phyloP scores from a whole-genome alignment of 164 flowering plant genomes.

The Nymphaea colorata region DNA sequence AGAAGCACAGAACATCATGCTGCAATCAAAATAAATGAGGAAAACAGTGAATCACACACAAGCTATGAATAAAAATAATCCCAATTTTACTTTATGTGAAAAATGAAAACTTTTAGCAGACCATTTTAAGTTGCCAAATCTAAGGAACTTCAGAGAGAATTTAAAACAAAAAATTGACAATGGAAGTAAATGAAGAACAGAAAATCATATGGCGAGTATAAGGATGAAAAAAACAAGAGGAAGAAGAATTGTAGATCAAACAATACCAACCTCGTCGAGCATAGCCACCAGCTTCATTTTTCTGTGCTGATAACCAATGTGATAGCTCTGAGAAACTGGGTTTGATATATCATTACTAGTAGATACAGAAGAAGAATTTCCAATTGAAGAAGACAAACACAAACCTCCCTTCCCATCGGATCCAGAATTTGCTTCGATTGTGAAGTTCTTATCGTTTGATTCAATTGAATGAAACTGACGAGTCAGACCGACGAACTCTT shows the following conservation, averaged over 20 bases:
- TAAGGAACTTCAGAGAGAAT: no score
- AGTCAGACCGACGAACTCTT: constrained; percentile 31
- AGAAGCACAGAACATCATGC: no score
- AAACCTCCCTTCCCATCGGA: constrained; percentile 18
- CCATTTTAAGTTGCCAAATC: no score
- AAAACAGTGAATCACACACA: no score
- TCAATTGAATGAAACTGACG: constrained; percentile 8
- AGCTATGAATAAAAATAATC: no score
- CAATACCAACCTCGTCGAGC: constrained; percentile 68
- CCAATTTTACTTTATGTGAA: no score
- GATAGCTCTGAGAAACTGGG: constrained; percentile 21
- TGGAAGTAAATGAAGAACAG: no score
- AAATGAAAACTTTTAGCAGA: no score
- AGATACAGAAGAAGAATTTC: constrained; percentile 20
- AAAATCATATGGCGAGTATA: no score
- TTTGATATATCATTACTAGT: constrained; percentile 17
- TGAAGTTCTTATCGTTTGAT: constrained; percentile 13
- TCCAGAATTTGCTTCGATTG: constrained; percentile 16
- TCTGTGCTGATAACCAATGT: constrained; percentile 48
- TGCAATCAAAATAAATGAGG: no score
- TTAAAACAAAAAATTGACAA: no score
- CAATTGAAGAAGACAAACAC: constrained; percentile 19
- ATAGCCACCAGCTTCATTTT: constrained; percentile 62
- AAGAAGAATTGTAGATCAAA: not conserved
- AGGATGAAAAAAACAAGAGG: not conserved